Conservation (phyloP, 331 rosid genomes). For the Stylosanthes scabra region DNA sequence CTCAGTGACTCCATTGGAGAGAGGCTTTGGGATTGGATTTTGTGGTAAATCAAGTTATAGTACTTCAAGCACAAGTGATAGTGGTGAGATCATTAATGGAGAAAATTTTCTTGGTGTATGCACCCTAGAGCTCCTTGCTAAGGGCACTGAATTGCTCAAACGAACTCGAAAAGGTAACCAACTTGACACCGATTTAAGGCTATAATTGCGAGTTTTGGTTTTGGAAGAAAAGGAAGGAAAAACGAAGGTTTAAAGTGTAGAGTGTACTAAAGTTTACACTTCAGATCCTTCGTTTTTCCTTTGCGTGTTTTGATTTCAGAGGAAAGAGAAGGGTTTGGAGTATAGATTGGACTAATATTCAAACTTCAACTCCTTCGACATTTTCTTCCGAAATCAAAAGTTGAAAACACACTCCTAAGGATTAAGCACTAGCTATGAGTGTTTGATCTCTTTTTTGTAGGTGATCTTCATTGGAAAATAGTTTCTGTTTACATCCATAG, state of each 20-base stretch:
- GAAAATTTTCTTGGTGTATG: conserved; percentile 58
- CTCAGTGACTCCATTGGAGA: conserved; percentile 84
- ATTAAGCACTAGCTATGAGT: too few species aligned
- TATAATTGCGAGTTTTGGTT: neutral
- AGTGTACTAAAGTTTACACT: too few species aligned
- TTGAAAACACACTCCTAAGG: too few species aligned
- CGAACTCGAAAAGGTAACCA: conserved; percentile 80
- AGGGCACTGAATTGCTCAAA: conserved; percentile 85
- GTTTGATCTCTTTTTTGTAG: conserved; percentile 45
- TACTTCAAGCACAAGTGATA: conserved; percentile 59
- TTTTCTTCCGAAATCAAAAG: too few species aligned
- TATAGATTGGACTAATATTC: too few species aligned
- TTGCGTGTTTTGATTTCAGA: too few species aligned
- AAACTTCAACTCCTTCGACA: too few species aligned
- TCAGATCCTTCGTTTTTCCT: too few species aligned
- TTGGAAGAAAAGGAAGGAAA: too few species aligned
- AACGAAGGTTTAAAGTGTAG: too few species aligned
- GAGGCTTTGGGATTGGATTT: conserved; percentile 67
- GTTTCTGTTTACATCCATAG: conserved; percentile 86
- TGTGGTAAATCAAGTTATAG: conserved; percentile 60
- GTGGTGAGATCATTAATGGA: conserved; percentile 62
- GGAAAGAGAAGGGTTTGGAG: too few species aligned
- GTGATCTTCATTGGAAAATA: conserved; percentile 95
- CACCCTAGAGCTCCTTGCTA: conserved; percentile 78
- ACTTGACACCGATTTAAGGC: neutral